Percentiles rank a stretch among this genome's conserved stretches.
phyloP scores from a whole-genome alignment of 2,329 filamentous ascomycete species.

The Colletotrichum sp. region DNA sequence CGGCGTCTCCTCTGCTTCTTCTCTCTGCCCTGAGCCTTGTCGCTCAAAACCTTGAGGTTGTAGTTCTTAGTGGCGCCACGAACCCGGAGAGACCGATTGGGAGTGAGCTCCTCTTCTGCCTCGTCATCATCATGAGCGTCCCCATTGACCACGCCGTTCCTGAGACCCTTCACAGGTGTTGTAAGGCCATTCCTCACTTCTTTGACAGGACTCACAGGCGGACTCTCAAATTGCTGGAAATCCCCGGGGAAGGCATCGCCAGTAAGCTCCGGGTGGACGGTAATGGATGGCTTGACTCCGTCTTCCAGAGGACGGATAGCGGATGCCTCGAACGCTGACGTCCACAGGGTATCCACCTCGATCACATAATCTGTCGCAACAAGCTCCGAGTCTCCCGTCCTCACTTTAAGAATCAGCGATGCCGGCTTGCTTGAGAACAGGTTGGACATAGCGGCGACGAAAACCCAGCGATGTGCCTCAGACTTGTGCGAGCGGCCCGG shows the following conservation, averaged over 20 bases:
- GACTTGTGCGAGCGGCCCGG: slow-evolving; percentile 3
- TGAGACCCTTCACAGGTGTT: slow-evolving; percentile 1
- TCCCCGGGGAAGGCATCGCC: neutral
- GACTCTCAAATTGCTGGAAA: neutral
- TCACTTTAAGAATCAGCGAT: slow-evolving; percentile 35
- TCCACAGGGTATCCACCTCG: slow-evolving; percentile 54
- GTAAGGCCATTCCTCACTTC: neutral
- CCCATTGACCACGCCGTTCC: slow-evolving; percentile 22
- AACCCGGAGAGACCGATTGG: slow-evolving; percentile 54
- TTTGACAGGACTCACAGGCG: neutral
- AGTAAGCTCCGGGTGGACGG: slow-evolving; percentile 29
- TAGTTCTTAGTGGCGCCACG: slow-evolving; percentile 56
- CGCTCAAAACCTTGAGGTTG: slow-evolving; percentile 64
- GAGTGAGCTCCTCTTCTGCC: slow-evolving; percentile 52
- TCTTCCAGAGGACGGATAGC: slow-evolving; percentile 37
- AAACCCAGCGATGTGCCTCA: slow-evolving; percentile 36
- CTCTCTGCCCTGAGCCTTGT: slow-evolving; percentile 60
- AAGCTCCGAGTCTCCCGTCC: slow-evolving; percentile 33
- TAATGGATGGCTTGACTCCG: slow-evolving; percentile 49
- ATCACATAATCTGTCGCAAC: slow-evolving; percentile 49
- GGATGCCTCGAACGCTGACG: slow-evolving; percentile 41
- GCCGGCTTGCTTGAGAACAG: slow-evolving; percentile 43
- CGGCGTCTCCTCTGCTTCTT: slow-evolving; percentile 46
- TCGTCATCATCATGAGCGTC: slow-evolving; percentile 47
- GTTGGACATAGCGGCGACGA: slow-evolving; percentile 45